Evolutionary conservation across 176 grass and related monocot species (phyloP).

Genomic region (Saccharum spontaneum): DNA sequence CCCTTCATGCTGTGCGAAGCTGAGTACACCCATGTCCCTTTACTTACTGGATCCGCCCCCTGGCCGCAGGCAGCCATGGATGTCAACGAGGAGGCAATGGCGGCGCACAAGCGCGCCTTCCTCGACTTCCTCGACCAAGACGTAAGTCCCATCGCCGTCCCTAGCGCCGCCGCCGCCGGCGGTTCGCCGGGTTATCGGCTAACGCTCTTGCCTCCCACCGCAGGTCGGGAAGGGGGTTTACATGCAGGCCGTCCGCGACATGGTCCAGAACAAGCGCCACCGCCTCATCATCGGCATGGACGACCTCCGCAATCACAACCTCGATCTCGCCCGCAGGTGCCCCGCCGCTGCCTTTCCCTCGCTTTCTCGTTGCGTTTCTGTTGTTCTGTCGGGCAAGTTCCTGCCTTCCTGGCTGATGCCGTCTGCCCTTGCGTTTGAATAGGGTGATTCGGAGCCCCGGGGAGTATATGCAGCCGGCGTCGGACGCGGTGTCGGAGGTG

Average conservation of each 20-base stretch:
- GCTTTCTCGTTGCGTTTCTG: not conserved
- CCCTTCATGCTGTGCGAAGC: not conserved
- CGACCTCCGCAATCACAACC: constrained; percentile 87
- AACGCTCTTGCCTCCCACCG: constrained; percentile 4
- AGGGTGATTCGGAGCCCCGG: constrained; percentile 82
- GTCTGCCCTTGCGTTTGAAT: not conserved
- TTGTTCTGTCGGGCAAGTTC: not conserved
- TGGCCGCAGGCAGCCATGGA: constrained; percentile 54
- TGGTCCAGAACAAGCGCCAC: constrained; percentile 67
- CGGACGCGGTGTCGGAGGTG: constrained; percentile 83
- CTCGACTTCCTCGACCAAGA: constrained; percentile 89
- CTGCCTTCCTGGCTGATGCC: not conserved
- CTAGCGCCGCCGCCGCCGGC: not conserved
- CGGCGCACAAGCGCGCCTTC: constrained; percentile 78
- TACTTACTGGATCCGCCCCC: too few relatives aligned
- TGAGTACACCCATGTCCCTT: too few relatives aligned
- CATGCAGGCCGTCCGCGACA: constrained; percentile 71
- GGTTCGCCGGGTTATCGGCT: not conserved
- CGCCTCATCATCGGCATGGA: constrained; percentile 88
- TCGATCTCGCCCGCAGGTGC: constrained; percentile 87
- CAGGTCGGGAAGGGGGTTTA: constrained; percentile 79
- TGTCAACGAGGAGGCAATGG: constrained; percentile 96
- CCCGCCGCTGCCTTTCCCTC: not conserved
- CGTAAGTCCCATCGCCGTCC: constrained; percentile 30
- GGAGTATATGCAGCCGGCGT: constrained; percentile 87